Conservation (phyloP, 1,284 basidiomycete species). For the Microbotryum saponariae region DNA sequence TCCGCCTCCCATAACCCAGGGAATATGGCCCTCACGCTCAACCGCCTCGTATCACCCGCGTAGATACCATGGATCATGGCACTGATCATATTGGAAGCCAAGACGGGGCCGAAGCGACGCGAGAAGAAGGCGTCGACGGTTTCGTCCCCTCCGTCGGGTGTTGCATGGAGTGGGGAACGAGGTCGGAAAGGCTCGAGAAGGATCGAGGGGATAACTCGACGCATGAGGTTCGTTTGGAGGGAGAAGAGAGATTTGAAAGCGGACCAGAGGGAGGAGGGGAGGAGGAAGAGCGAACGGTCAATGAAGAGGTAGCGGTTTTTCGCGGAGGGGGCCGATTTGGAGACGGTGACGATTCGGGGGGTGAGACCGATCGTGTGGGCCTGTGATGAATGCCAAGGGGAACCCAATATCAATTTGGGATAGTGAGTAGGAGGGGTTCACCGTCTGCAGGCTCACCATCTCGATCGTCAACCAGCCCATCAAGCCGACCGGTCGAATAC, state of each 20-base stretch:
- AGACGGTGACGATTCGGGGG: conserved; percentile 55
- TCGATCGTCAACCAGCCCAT: conserved; percentile 53
- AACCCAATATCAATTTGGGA: conserved; percentile 16
- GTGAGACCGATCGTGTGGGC: conserved; percentile 62
- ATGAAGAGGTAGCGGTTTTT: conserved; percentile 65
- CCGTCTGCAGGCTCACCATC: conserved; percentile 53
- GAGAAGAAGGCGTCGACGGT: conserved; percentile 70
- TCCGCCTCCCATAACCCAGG: conserved; percentile 60
- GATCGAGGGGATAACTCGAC: conserved; percentile 51
- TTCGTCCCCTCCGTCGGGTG: conserved; percentile 56
- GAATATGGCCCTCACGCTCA: conserved; percentile 73
- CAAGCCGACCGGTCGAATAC: conserved; percentile 64
- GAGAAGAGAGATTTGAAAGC: conserved; percentile 37
- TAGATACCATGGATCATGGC: conserved; percentile 90
- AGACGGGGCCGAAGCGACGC: conserved; percentile 62
- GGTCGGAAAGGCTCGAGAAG: conserved; percentile 54
- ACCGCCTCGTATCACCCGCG: conserved; percentile 65
- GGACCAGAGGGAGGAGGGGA: conserved; percentile 48
- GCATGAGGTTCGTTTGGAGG: conserved; percentile 45
- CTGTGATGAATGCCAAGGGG: conserved; percentile 45
- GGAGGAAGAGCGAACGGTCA: conserved; percentile 49
- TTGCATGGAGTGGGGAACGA: conserved; percentile 37
- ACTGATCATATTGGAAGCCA: conserved; percentile 69
- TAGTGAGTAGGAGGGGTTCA: neutral
- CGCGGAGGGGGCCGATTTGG: conserved; percentile 60